phyloP scores from a whole-genome alignment of 2,329 filamentous ascomycete genomes.

The Lachnellula subtilissima region DNA sequence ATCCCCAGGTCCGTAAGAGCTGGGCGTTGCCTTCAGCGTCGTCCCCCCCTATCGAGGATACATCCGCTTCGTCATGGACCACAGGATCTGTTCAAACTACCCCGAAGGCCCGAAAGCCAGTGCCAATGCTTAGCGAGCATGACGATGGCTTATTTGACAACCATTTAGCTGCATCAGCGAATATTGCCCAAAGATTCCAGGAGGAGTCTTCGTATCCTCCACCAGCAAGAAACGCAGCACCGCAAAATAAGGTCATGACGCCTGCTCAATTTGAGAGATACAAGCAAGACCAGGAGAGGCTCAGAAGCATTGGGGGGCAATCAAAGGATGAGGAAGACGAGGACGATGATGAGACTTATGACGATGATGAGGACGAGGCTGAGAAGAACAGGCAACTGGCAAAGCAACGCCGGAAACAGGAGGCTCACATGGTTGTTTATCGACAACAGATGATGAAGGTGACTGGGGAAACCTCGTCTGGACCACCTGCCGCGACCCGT shows the following conservation, averaged over 20 bases:
- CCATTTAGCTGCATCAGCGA: constrained; percentile 25
- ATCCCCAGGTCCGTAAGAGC: constrained; percentile 22
- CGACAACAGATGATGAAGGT: constrained; percentile 97
- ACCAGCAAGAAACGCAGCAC: constrained; percentile 23
- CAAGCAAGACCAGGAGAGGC: constrained; percentile 66
- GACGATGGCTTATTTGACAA: constrained; percentile 30
- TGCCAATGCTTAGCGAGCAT: constrained; percentile 7
- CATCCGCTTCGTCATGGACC: constrained; percentile 16
- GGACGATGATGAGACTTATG: constrained; percentile 59
- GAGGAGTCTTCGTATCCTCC: constrained; percentile 16
- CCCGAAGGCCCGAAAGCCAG: constrained; percentile 21
- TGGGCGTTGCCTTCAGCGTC: constrained; percentile 24
- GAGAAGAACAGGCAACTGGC: constrained; percentile 70
- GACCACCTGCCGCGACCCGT: constrained; percentile 38
- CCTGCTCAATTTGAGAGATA: constrained; percentile 82
- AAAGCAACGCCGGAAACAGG: constrained; percentile 78
- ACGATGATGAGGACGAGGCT: constrained; percentile 72
- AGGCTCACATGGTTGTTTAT: constrained; percentile 85
- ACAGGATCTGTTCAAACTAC: constrained; percentile 21
- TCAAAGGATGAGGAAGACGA: constrained; percentile 53
- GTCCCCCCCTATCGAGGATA: constrained; percentile 17
- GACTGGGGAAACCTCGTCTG: constrained; percentile 62
- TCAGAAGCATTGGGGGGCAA: constrained; percentile 40
- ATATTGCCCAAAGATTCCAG: constrained; percentile 26
- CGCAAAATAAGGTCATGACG: constrained; percentile 79